These are phyloP conservation scores for Ilex aquifolium DNA, from an alignment of 257 asterid species.

Conservation along the genomic window DNA sequence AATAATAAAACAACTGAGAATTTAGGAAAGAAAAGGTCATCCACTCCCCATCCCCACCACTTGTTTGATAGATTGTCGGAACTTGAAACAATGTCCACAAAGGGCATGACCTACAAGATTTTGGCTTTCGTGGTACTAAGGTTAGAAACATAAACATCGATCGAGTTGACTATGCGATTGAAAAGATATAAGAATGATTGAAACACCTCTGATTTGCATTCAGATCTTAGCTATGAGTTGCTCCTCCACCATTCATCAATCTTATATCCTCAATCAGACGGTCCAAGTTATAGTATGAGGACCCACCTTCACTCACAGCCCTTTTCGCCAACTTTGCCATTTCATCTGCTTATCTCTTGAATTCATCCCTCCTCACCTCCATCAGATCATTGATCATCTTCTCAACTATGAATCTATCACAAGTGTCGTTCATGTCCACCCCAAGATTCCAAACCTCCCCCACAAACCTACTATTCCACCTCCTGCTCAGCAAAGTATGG, in stretches of 20 bases:
- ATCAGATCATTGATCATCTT: neutral
- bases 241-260: slow-evolving; percentile 1
- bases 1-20: too few species aligned
- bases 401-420: neutral
- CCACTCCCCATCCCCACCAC: too few species aligned
- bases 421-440: neutral
- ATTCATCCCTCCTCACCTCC: neutral
- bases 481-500: neutral
- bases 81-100: too few species aligned
- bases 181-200: too few species aligned
- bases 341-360: slow-evolving; percentile 19
- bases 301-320: slow-evolving; percentile 47
- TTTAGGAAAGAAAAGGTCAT: too few species aligned
- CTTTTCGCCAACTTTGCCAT: slow-evolving; percentile 34
- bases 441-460: neutral
- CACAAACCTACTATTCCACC: neutral
- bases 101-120: too few species aligned
- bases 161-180: too few species aligned
- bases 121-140: too few species aligned
- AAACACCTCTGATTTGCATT: too few species aligned
- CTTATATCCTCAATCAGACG: slow-evolving; percentile 41
- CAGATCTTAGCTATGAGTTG: too few species aligned
- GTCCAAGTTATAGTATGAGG: slow-evolving; percentile 32
- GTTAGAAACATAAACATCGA: too few species aligned
- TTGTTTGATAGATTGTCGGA: too few species aligned